Base-by-base conservation (phyloP, 306 rosid genomes). In the Rosa multiflora region DNA sequence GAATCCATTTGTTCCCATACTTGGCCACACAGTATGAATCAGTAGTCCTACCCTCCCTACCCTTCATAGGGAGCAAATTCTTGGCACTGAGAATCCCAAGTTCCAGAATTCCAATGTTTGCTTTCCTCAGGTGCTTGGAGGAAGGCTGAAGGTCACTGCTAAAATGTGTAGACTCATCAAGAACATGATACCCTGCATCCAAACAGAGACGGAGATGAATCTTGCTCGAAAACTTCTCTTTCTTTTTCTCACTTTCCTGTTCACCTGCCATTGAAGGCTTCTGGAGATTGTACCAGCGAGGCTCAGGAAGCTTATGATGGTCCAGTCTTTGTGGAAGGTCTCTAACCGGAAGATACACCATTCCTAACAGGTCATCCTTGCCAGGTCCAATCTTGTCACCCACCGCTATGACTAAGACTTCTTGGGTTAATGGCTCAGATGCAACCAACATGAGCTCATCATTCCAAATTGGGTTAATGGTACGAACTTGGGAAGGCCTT, bases 91-190 rank as follows among this genome's bases (percentile, higher is more conserved):
- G 84, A 85, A 96, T 93, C 85, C 99, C 99, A 48, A 96, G 81
- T 67, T 91, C 99, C 5, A 96, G 94, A 85, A 89, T 81, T 76
- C 99, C 99, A 78, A 96, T 91, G 83, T 81, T 74, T 18, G 82
- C 37, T 77, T 82, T 91, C 81, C 96, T 86, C 72, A 96, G 62
- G 73, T 83, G 86, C 78, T 81, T 93, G 49, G 96, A 89, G 4
- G 99, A 91, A 17, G 99, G 98, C 82, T 96, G 98, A 48, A 91
- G 88, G 82, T 96, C 96, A 43, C 99, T 96, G 86, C 99, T 96
- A 63, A 93, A 88, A 76, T 85, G 99, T 0, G 99, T 93, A 67
- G 98, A 85, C 83, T 96, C 99, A 26, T 96, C 99, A 8, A 96
- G 97, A 83, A 96, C 99, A 76, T 96, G 99, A 76, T 96, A 96